These are phyloP conservation scores for Annona squamosa DNA, from an alignment of 164 flowering plant genomes.

Conservation along the genomic window DNA sequence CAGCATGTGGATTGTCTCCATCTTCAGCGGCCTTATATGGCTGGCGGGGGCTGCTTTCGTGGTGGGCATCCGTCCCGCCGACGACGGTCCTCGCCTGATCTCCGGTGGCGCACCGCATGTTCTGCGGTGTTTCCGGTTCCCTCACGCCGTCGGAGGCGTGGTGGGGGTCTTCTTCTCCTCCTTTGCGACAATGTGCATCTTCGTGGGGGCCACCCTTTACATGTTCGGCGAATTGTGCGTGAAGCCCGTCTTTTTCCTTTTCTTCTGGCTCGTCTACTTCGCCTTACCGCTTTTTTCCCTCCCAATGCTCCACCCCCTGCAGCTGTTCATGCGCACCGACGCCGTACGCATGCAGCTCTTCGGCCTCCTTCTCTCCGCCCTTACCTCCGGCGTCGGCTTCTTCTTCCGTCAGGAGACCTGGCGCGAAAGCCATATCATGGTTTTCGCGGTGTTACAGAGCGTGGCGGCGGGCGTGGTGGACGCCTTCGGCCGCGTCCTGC, in stretches of 20 bases:
- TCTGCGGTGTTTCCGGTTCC: slow-evolving; percentile 32
- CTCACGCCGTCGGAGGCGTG: slow-evolving; percentile 46
- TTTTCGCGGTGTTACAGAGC: slow-evolving; percentile 40
- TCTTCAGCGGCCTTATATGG: slow-evolving; percentile 62
- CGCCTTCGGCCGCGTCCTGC: slow-evolving; percentile 46
- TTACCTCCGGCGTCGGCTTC: slow-evolving; percentile 44
- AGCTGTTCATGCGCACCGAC: slow-evolving; percentile 32
- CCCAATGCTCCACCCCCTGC: slow-evolving; percentile 45
- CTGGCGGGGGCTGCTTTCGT: slow-evolving; percentile 21
- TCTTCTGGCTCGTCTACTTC: slow-evolving; percentile 47
- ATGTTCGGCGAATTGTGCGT: slow-evolving; percentile 40
- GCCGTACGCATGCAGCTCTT: slow-evolving; percentile 52
- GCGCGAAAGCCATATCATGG: slow-evolving; percentile 22
- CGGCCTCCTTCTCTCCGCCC: slow-evolving; percentile 33
- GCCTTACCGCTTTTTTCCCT: slow-evolving; percentile 42
- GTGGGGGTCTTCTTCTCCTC: slow-evolving; percentile 35
- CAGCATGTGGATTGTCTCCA: slow-evolving; percentile 59
- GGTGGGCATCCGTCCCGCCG: slow-evolving; percentile 15
- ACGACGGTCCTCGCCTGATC: slow-evolving; percentile 18
- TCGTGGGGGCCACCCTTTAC: slow-evolving; percentile 41
- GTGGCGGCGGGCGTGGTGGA: slow-evolving; percentile 40
- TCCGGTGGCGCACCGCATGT: slow-evolving; percentile 8
- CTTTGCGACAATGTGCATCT: slow-evolving; percentile 44
- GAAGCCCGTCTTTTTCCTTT: slow-evolving; percentile 22
- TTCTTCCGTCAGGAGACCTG: slow-evolving; percentile 26